Conservation (phyloP, 148 eudicot genomes). For the Pouteria glomerata region DNA sequence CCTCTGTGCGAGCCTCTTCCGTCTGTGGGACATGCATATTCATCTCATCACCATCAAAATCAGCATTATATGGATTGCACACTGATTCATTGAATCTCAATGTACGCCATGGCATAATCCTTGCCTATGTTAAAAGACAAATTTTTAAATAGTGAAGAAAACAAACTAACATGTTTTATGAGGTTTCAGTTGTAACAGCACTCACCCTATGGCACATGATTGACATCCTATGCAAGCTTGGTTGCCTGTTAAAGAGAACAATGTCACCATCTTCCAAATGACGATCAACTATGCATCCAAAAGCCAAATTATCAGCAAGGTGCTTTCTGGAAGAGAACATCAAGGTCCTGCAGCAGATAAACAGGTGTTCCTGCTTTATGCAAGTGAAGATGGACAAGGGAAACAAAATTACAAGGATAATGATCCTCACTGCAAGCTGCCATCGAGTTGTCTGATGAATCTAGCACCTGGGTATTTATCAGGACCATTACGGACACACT, state of each 20-base stretch:
- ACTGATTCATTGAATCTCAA: constrained; percentile 97
- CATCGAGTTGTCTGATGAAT: constrained; percentile 55
- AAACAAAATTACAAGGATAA: background rate
- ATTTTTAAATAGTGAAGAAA: background rate
- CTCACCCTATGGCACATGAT: constrained; percentile 95
- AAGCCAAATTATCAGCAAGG: constrained; percentile 77
- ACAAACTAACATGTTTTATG: background rate
- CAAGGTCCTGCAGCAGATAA: constrained; percentile 52
- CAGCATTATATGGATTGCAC: constrained; percentile 99
- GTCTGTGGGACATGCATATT: constrained; percentile 99
- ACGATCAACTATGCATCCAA: constrained; percentile 78
- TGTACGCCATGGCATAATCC: constrained; percentile 99
- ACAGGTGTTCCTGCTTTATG: background rate
- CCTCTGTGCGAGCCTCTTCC: constrained; percentile 94
- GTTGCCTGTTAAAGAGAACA: constrained; percentile 95
- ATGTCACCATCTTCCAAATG: constrained; percentile 95
- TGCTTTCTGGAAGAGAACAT: constrained; percentile 56
- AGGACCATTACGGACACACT: constrained; percentile 87
- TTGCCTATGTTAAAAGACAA: constrained; percentile 52
- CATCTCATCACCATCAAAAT: constrained; percentile 99
- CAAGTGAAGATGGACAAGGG: background rate
- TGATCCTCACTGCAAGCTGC: constrained; percentile 50
- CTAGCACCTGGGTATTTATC: constrained; percentile 93
- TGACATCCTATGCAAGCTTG: constrained; percentile 99
- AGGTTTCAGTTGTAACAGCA: background rate